Evolutionary conservation across 345 rosid genomes (phyloP), one percentile per base, ranked within the genome.

Genomic region (Conringia planisiliqua): DNA sequence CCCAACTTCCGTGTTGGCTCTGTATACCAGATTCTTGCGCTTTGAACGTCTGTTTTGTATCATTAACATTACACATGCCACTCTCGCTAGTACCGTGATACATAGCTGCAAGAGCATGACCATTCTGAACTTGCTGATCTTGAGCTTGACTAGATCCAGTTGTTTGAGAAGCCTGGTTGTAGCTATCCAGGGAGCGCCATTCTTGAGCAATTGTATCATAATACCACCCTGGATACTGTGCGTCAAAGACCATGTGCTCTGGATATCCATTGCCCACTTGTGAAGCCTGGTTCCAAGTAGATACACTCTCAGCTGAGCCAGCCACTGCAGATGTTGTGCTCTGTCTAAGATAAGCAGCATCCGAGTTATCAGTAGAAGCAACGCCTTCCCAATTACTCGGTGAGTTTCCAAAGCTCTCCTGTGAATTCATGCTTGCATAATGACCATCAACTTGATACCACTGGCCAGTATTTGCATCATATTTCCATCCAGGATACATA

Each of bases 211-310:
- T 75, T 43, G 85, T 83, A 59, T 92, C 93, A 78, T 82, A 92
- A 83, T 92, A 96, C 97, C 97, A 96, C 73, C 92, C 99, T 39
- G 98, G 99, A 75, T 86, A 90, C 52, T 89, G 98, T 7, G 90
- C 84, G 74, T 96, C 95, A 85, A 92, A 96, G 51, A 81, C 69
- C 93, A 96, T 92, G 76, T 90, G 91, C 57, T 89, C 95, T 4
- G 98, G 96, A 76, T 92, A 89, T 38, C 89, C 98, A 78, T 83
- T 86, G 78, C 88, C 76, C 68, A 56, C 82, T 72, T 87, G 83
- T 12, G 92, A 79, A 78, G 70, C 85, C 87, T 86, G 95, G 78
- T 84, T 88, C 94, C 88, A 85, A 66, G 81, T 74, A 66, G 87
- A 82, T 47, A 89, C 84, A 57, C 72, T 82, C 84, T 87, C 87